These are phyloP conservation scores for Graphium sp. DNA, from an alignment of 2,329 filamentous ascomycete species.

Conservation along the genomic window DNA sequence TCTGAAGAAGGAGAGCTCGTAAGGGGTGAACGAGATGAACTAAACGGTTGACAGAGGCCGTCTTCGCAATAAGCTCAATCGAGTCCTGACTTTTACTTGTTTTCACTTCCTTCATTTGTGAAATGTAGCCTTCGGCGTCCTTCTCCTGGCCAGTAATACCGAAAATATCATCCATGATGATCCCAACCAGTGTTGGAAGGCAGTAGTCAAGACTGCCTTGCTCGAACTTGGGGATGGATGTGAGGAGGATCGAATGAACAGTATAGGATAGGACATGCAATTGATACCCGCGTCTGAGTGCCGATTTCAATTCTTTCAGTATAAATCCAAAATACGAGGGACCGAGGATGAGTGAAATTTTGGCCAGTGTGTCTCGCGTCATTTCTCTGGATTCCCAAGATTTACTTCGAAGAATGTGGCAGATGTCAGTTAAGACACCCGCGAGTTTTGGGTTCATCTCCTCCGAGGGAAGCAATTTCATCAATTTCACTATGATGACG, in stretches of 20 bases:
- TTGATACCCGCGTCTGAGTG: slow-evolving; percentile 75
- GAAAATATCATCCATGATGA: slow-evolving; percentile 97
- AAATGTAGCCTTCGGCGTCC: slow-evolving; percentile 88
- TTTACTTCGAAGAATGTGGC: slow-evolving; percentile 80
- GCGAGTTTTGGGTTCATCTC: slow-evolving; percentile 63
- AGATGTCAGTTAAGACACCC: slow-evolving; percentile 77
- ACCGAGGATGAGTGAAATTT: slow-evolving; percentile 69
- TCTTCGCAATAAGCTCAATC: slow-evolving; percentile 81
- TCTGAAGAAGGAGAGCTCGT: slow-evolving; percentile 64
- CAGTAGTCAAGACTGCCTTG: slow-evolving; percentile 86
- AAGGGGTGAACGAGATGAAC: slow-evolving; percentile 64
- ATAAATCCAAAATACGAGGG: slow-evolving; percentile 78
- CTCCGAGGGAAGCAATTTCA: slow-evolving; percentile 60
- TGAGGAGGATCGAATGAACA: slow-evolving; percentile 76
- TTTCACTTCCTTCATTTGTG: slow-evolving; percentile 94
- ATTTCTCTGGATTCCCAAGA: slow-evolving; percentile 80
- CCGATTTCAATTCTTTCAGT: slow-evolving; percentile 74
- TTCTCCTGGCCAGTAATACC: slow-evolving; percentile 87
- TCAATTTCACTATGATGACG: slow-evolving; percentile 72
- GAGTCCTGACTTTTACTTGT: slow-evolving; percentile 97
- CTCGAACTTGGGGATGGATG: slow-evolving; percentile 52
- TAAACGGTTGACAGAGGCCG: slow-evolving; percentile 58
- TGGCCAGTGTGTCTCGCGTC: slow-evolving; percentile 71
- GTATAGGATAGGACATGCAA: slow-evolving; percentile 92
- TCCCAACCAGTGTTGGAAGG: slow-evolving; percentile 55